These are phyloP conservation scores for Yamadazyma sp. DNA, from an alignment of 805 yeast species.

Conservation along the genomic window DNA sequence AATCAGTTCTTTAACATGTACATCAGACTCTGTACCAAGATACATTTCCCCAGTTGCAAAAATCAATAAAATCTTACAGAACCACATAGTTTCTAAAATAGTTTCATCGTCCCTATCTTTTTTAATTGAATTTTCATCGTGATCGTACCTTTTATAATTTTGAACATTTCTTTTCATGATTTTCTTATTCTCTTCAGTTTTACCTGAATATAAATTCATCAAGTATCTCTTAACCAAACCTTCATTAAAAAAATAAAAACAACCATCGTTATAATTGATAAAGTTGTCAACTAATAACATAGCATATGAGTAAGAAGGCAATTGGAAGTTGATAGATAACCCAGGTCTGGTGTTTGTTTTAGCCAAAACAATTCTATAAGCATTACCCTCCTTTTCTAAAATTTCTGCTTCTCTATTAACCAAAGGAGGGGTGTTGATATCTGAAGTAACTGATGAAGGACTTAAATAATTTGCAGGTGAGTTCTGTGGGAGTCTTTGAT, in stretches of 20 bases:
- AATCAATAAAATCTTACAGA: constrained; percentile 67
- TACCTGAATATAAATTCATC: constrained; percentile 59
- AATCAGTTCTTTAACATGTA: constrained; percentile 46
- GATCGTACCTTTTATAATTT: constrained; percentile 21
- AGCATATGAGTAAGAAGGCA: constrained; percentile 77
- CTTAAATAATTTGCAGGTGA: constrained; percentile 11
- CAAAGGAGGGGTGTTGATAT: constrained; percentile 2
- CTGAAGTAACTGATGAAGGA: constrained; percentile 3
- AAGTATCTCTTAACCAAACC: constrained; percentile 70
- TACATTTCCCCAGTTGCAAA: constrained; percentile 85
- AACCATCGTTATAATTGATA: constrained; percentile 76
- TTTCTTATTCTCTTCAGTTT: constrained; percentile 32
- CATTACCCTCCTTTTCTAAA: constrained; percentile 72
- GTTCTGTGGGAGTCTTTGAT: constrained; percentile 8
- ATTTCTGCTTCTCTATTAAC: constrained; percentile 50
- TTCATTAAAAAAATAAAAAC: constrained; percentile 81
- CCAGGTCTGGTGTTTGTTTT: constrained; percentile 68
- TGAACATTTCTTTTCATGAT: constrained; percentile 33
- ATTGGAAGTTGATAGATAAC: constrained; percentile 62
- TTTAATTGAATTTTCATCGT: constrained; percentile 39
- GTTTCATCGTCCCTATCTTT: constrained; percentile 50
- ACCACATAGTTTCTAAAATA: constrained; percentile 74
- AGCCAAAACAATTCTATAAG: constrained; percentile 66
- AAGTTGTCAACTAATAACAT: constrained; percentile 72
- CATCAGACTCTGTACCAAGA: constrained; percentile 67